phyloP scores from a whole-genome alignment of 2,329 filamentous ascomycete genomes.

The Xylaria sp. region DNA sequence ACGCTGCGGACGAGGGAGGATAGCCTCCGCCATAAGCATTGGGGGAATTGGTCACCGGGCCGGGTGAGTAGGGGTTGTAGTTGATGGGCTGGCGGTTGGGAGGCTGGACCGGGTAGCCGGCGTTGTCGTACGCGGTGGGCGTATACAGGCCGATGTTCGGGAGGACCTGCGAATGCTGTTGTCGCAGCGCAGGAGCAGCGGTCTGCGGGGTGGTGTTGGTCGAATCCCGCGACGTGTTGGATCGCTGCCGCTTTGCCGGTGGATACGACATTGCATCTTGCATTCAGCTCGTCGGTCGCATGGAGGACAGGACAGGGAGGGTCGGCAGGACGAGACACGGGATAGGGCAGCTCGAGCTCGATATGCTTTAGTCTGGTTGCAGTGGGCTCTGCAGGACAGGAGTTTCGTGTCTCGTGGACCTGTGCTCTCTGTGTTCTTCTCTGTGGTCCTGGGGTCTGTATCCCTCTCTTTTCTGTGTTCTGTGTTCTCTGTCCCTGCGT shows the following conservation, averaged over 20 bases:
- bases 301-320: not conserved
- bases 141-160: constrained; percentile 25
- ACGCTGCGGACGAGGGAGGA: constrained; percentile 25
- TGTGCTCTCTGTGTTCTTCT: too few species aligned
- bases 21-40: constrained; percentile 35
- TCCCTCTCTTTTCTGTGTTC: too few species aligned
- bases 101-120: constrained; percentile 28
- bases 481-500: too few species aligned
- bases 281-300: constrained; percentile 5
- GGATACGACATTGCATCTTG: constrained; percentile 38
- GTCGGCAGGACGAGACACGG: not conserved
- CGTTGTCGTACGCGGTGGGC: constrained; percentile 32
- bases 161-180: constrained; percentile 26
- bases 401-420: too few species aligned
- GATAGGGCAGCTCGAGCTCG: not conserved
- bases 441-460: too few species aligned
- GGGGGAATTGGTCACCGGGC: constrained; percentile 33
- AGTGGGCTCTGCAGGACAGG: too few species aligned
- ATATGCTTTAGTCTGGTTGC: too few species aligned
- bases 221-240: constrained; percentile 38
- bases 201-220: constrained; percentile 38
- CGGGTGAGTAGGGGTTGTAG: constrained; percentile 34
- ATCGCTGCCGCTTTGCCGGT: constrained; percentile 39
- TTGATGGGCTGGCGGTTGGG: constrained; percentile 27
- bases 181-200: constrained; percentile 37